A percentile compares a stretch with the other conserved stretches of the same genome.
These are phyloP conservation scores for Fraxinus ornus DNA, from an alignment of 305 asterid species.

Conservation along the genomic window DNA sequence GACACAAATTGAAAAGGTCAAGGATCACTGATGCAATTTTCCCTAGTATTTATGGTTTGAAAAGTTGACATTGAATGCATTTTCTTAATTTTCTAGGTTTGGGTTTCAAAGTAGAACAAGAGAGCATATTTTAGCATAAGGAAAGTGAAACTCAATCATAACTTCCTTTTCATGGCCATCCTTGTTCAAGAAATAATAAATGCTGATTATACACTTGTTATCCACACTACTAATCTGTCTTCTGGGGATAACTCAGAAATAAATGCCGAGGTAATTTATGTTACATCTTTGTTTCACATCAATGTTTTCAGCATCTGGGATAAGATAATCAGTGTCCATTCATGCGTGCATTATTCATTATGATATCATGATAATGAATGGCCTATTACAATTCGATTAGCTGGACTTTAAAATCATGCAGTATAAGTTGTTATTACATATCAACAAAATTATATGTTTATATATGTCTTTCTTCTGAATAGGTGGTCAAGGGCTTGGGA, in stretches of 20 bases:
- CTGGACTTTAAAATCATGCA: background rate
- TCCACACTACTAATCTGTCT: conserved; percentile 97
- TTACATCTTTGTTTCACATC: conserved; percentile 10
- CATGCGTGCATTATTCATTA: background rate
- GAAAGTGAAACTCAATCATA: conserved; percentile 90
- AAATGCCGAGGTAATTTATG: conserved; percentile 74
- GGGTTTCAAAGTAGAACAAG: conserved; percentile 99
- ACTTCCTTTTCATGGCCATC: conserved; percentile 96
- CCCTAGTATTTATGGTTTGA: background rate
- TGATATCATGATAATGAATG: too few relatives aligned
- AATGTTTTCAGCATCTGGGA: background rate
- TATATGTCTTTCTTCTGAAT: conserved; percentile 30
- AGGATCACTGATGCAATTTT: too few relatives aligned
- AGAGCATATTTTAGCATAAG: conserved; percentile 98
- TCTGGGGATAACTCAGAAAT: conserved; percentile 93
- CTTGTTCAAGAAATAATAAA: conserved; percentile 94
- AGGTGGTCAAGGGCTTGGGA: conserved; percentile 99
- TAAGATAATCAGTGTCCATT: conserved; percentile 1
- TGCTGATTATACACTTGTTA: conserved; percentile 98
- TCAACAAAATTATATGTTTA: background rate
- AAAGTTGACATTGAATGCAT: background rate
- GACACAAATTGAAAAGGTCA: too few relatives aligned
- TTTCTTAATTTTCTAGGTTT: conserved; percentile 56
- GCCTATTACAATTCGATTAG: background rate
- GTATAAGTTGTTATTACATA: conserved; percentile 1